Conservation (phyloP, 257 asterid species). For the Rehmannia glutinosa region DNA sequence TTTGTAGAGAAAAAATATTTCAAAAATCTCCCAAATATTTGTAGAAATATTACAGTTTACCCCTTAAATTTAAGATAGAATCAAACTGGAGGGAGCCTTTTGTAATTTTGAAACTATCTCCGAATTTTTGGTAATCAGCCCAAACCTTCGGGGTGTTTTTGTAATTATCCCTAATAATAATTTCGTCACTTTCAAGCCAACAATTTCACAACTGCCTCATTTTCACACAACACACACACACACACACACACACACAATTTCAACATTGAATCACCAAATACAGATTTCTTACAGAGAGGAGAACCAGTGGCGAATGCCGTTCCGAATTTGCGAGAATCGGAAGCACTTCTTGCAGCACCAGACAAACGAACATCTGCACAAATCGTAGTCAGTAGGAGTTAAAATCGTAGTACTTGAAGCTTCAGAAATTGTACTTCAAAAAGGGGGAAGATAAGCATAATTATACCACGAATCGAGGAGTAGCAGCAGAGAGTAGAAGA, state of each 20-base stretch:
- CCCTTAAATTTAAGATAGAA: too few relatives aligned
- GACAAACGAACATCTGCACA: conserved; percentile 30
- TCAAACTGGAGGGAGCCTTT: too few relatives aligned
- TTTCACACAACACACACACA: neutral
- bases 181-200: neutral
- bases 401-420: neutral
- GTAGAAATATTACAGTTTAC: too few relatives aligned
- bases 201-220: neutral
- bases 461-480: conserved; percentile 34
- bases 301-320: conserved; percentile 41
- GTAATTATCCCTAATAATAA: too few relatives aligned
- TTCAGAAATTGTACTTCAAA: neutral
- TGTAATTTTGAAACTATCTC: too few relatives aligned
- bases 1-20: too few relatives aligned
- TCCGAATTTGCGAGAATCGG: conserved; percentile 24
- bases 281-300: conserved; percentile 32
- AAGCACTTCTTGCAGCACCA: conserved; percentile 12
- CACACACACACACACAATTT: too few relatives aligned
- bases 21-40: too few relatives aligned
- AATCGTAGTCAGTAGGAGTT: neutral
- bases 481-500: conserved; percentile 34
- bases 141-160: too few relatives aligned
- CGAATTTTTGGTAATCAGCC: too few relatives aligned
- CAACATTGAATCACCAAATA: neutral
- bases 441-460: neutral